phyloP scores from a whole-genome alignment of 768 basidiomycete species.

The Hypsizygus marmoreus region DNA sequence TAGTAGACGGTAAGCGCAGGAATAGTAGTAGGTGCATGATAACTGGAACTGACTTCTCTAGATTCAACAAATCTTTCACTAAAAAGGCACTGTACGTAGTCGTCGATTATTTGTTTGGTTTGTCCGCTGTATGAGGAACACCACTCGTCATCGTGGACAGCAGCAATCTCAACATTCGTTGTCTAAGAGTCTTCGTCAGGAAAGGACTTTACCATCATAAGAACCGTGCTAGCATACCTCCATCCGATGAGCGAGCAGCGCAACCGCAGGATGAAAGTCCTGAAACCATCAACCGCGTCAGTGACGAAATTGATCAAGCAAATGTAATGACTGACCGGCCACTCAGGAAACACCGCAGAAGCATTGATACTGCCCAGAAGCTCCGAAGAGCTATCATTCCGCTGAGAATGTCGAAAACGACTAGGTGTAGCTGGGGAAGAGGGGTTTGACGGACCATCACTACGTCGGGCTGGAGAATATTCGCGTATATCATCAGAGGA shows the following conservation, averaged over 20 bases:
- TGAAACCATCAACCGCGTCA: background rate
- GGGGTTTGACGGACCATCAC: background rate
- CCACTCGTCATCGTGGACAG: constrained; percentile 14
- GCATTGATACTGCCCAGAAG: background rate
- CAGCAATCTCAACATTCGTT: constrained; percentile 8
- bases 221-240: constrained; percentile 15
- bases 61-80: background rate
- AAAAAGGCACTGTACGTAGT: constrained; percentile 11
- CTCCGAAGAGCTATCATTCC: background rate
- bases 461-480: background rate
- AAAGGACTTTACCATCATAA: no score
- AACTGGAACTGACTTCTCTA: background rate
- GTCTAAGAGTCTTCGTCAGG: no score
- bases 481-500: background rate
- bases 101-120: constrained; percentile 8
- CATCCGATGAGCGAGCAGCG: constrained; percentile 13
- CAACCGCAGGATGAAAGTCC: constrained; percentile 15
- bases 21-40: background rate
- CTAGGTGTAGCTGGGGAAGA: constrained; percentile 1
- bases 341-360: background rate
- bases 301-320: background rate
- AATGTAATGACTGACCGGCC: background rate
- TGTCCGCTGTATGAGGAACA: constrained; percentile 8
- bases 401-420: background rate
- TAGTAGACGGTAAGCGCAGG: background rate